phyloP scores from a whole-genome alignment of 306 rosid species.

The Vigna radiata region DNA sequence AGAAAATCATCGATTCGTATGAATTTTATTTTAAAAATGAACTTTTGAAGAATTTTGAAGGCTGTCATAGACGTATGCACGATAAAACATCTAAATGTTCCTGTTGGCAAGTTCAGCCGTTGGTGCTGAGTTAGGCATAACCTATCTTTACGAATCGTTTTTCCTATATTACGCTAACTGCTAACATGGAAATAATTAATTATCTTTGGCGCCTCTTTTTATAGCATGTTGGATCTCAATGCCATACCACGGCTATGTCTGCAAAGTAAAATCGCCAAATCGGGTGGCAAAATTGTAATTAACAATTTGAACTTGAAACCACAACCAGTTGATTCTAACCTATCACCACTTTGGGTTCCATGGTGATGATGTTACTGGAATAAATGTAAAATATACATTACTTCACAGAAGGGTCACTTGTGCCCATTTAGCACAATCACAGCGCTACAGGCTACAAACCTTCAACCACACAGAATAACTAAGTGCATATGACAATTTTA shows the following conservation, averaged over 20 bases:
- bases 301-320: neutral
- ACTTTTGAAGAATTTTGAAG: neutral
- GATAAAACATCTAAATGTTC: neutral
- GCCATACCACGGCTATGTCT: neutral
- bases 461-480: neutral
- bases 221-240: neutral
- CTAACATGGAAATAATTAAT: too few relatives aligned
- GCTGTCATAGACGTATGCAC: neutral
- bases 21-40: neutral
- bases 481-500: constrained; percentile 9
- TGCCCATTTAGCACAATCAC: neutral
- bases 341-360: neutral
- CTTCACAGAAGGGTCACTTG: neutral
- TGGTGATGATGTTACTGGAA: neutral
- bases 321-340: neutral
- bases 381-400: neutral
- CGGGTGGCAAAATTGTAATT: neutral
- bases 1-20: neutral
- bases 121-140: neutral
- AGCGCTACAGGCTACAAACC: neutral
- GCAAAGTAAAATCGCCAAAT: neutral
- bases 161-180: neutral
- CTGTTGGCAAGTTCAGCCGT: neutral
- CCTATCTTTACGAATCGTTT: neutral
- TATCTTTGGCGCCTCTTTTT: neutral